These are phyloP conservation scores for Cordyceps tenuipes DNA, from an alignment of 2,329 filamentous ascomycete species.

Conservation along the genomic window DNA sequence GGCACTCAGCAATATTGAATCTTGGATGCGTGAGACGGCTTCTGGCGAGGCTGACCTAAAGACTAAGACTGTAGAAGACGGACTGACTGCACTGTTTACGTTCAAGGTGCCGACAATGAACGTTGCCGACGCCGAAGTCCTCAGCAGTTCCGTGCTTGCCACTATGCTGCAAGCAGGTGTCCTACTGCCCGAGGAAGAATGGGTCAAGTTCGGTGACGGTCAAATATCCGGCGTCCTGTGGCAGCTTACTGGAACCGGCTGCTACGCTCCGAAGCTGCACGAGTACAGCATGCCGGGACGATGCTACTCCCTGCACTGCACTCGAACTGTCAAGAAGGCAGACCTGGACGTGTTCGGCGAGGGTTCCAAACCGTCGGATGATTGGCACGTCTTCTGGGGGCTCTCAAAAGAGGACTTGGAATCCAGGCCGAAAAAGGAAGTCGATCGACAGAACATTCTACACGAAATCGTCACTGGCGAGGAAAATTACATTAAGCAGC, in stretches of 20 bases:
- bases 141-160: slow-evolving; percentile 68
- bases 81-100: slow-evolving; percentile 80
- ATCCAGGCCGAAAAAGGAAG: slow-evolving; percentile 69
- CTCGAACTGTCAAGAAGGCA: slow-evolving; percentile 88
- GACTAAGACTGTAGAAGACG: slow-evolving; percentile 76
- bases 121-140: slow-evolving; percentile 84
- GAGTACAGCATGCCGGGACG: slow-evolving; percentile 59
- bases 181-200: slow-evolving; percentile 85
- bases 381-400: slow-evolving; percentile 87
- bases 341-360: slow-evolving; percentile 70
- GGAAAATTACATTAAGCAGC: slow-evolving; percentile 80
- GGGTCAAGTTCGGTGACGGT: slow-evolving; percentile 84
- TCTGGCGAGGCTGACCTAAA: slow-evolving; percentile 87
- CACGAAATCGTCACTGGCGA: slow-evolving; percentile 95
- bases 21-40: slow-evolving; percentile 81
- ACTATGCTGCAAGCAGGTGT: slow-evolving; percentile 74
- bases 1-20: slow-evolving; percentile 80
- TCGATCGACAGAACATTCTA: slow-evolving; percentile 86
- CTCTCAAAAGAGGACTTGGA: slow-evolving; percentile 70
- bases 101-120: slow-evolving; percentile 98
- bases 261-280: slow-evolving; percentile 81
- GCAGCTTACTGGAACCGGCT: slow-evolving; percentile 85
- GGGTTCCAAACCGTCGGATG: slow-evolving; percentile 57
- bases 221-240: slow-evolving; percentile 83
- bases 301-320: slow-evolving; percentile 92